A percentile compares a stretch with the other conserved stretches of the same genome.
phyloP scores from a whole-genome alignment of 345 rosid genomes.

The Aurinia saxatilis region DNA sequence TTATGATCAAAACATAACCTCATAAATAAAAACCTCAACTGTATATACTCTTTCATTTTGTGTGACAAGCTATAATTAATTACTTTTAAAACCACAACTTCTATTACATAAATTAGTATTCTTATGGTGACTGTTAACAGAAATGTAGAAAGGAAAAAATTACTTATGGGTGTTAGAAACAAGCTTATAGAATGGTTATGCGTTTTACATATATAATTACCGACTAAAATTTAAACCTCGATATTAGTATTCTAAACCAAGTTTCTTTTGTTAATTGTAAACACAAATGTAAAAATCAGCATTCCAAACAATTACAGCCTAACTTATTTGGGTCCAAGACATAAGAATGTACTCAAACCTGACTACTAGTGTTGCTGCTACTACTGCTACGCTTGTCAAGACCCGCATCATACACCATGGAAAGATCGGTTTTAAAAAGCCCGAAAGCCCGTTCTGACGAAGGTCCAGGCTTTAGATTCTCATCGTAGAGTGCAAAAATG shows the following conservation, averaged over 20 bases:
- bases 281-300: neutral
- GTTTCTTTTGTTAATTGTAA: neutral
- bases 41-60: neutral
- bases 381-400: conserved; percentile 49
- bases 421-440: conserved; percentile 65
- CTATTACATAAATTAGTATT: neutral
- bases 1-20: conserved; percentile 7
- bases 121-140: neutral
- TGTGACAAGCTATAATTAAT: neutral
- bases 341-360: conserved; percentile 42
- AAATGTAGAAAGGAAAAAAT: neutral
- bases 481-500: conserved; percentile 85
- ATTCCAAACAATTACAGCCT: neutral
- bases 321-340: neutral
- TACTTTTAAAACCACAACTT: neutral
- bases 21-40: neutral
- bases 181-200: no score
- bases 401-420: conserved; percentile 61
- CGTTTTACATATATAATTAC: no score
- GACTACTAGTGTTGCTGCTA: conserved; percentile 24
- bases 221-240: no score
- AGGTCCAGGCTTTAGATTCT: conserved; percentile 76
- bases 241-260: no score
- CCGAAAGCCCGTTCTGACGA: conserved; percentile 78
- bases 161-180: no score